phyloP scores from a whole-genome alignment of 2,329 filamentous ascomycete species.

The Talaromyces verruculosus region DNA sequence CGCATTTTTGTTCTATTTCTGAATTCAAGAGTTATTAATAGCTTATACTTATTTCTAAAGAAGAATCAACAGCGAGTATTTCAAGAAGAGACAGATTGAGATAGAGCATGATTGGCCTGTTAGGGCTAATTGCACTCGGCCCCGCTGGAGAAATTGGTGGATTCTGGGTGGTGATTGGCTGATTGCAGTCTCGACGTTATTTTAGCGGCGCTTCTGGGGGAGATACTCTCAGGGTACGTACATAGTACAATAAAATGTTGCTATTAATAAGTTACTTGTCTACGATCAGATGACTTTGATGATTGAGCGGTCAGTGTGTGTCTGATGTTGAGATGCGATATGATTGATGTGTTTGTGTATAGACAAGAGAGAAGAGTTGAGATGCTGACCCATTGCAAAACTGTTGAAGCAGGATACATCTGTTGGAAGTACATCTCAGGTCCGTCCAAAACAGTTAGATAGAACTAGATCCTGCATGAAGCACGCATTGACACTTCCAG shows the following conservation, averaged over 20 bases:
- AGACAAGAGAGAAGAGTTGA: background rate
- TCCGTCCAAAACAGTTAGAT: slow-evolving; percentile 5
- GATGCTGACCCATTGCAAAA: slow-evolving; percentile 2
- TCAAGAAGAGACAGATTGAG: background rate
- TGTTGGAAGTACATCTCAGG: background rate
- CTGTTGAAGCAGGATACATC: background rate
- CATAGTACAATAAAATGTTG: background rate
- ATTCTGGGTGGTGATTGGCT: background rate
- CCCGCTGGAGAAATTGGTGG: background rate
- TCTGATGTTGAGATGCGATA: background rate
- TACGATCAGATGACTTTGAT: background rate
- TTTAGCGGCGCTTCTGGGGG: background rate
- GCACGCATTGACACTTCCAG: slow-evolving; percentile 3
- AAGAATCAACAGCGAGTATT: background rate
- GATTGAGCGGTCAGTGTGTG: background rate
- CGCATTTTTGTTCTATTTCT: slow-evolving; percentile 5
- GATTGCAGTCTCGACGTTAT: slow-evolving; percentile 4
- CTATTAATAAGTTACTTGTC: slow-evolving; percentile 1
- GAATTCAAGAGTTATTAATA: background rate
- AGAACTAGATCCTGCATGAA: slow-evolving; percentile 7
- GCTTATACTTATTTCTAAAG: background rate
- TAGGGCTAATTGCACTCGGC: slow-evolving; percentile 10
- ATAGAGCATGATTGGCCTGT: slow-evolving; percentile 7
- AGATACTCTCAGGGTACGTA: background rate
- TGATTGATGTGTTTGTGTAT: background rate